Evolutionary conservation across 2,329 filamentous ascomycete species (phyloP), one percentile per base, ranked within the genome.

Genomic region (Aspergillus quadrilineatus): DNA sequence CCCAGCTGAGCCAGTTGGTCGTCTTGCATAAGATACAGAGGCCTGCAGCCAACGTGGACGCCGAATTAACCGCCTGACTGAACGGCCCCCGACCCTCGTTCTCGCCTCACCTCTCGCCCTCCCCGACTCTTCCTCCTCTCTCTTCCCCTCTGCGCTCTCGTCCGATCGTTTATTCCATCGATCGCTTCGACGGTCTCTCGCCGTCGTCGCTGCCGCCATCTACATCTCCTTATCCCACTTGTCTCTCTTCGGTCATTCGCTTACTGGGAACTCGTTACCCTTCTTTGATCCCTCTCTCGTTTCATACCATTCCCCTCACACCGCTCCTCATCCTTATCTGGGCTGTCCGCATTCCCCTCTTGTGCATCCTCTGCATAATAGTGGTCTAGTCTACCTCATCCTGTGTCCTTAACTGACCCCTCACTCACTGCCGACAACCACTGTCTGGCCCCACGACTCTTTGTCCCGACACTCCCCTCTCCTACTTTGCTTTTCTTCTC

Each of bases 381-480:
- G 32, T 39, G 51, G 22, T 50, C 29, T 28, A 29, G 10, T 15
- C 15, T 26, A 36, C 42, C 43, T 34, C 48, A 36, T 28, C 47
- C 45, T 51, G 37, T 50, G 48, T 41, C 50, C 30, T 48, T 55
- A 39, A 49, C 47, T 43, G 53, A 60, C 52, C 56, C 58, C 56
- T 55, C 55, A 41, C 54, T 55, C 55, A 41, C 51, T 59, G 50
- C 55, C 55, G 48, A 39, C 50, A 60, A 42, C 50, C 57, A 57
- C 60, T 57, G 55, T 55, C 54, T 55, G 28, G 37, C 60, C 55
- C 58, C 52, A 60, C 60, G 60, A 50, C 53, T 58, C 58, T 58
- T 58, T 56, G 54, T 60, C 52, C 52, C 55, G 48, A 53, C 49
- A 53, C 49, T 49, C 34, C 57, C 54, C 55, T 17, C 26, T 28